A percentile compares a stretch with the other conserved stretches of the same genome.
Conservation (phyloP, 805 yeast genomes). For the Zygosaccharomyces kombuchaensis region DNA sequence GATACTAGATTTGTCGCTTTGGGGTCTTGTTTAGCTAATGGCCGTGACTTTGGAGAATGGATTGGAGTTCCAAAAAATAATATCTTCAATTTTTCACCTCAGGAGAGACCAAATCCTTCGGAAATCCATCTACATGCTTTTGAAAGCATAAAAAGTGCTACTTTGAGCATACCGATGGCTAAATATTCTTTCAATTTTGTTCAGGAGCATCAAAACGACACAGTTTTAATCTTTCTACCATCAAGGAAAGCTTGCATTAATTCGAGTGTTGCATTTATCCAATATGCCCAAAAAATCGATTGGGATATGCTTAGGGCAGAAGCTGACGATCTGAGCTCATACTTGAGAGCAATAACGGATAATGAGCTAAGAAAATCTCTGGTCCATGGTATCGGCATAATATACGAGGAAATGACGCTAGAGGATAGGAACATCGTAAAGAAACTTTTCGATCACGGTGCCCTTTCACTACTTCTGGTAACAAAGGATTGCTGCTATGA, state of each 20-base stretch:
- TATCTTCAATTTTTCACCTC: constrained; percentile 67
- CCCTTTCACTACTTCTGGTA: constrained; percentile 54
- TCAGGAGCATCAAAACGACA: constrained; percentile 31
- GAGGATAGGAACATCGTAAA: constrained; percentile 55
- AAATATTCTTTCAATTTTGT: constrained; percentile 46
- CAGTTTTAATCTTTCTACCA: constrained; percentile 54
- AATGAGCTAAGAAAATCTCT: constrained; percentile 41
- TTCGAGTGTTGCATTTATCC: constrained; percentile 44
- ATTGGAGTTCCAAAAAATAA: constrained; percentile 61
- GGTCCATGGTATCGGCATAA: constrained; percentile 58
- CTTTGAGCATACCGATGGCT: constrained; percentile 45
- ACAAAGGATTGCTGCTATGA: constrained; percentile 51
- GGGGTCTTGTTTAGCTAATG: constrained; percentile 65
- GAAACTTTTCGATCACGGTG: constrained; percentile 46
- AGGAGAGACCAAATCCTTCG: constrained; percentile 52
- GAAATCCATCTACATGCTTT: constrained; percentile 54
- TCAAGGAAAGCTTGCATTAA: constrained; percentile 51
- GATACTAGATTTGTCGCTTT: constrained; percentile 63
- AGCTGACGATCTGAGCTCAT: constrained; percentile 36
- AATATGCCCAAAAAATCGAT: constrained; percentile 37
- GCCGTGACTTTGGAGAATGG: constrained; percentile 82
- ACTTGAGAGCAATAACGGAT: constrained; percentile 46
- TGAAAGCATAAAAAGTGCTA: constrained; percentile 36
- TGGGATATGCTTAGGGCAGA: constrained; percentile 35
- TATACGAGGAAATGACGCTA: constrained; percentile 52